phyloP scores from a whole-genome alignment of 2,329 filamentous ascomycete species.

The Diplodia seriata region DNA sequence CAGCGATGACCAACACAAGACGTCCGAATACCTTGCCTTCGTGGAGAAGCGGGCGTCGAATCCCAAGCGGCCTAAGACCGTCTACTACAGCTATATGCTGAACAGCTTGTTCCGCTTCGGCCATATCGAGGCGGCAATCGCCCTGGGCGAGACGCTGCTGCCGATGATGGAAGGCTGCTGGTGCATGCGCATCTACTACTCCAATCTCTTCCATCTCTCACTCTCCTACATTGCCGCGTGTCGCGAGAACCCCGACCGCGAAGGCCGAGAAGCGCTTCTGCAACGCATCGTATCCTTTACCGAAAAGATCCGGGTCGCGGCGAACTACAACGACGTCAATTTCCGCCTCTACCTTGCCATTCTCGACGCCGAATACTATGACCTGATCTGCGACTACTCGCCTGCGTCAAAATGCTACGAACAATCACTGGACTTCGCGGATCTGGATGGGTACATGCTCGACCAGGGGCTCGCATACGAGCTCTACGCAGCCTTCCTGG shows the following conservation, averaged over 20 bases:
- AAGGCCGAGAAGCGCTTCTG: slow-evolving; percentile 58
- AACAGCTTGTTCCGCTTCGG: slow-evolving; percentile 54
- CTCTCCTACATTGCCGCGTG: slow-evolving; percentile 51
- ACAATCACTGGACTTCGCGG: slow-evolving; percentile 72
- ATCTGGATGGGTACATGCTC: slow-evolving; percentile 69
- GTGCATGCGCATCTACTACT: slow-evolving; percentile 53
- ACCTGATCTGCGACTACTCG: slow-evolving; percentile 63
- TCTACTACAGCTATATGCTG: slow-evolving; percentile 68
- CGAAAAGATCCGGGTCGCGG: slow-evolving; percentile 69
- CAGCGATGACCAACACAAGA: slow-evolving; percentile 71
- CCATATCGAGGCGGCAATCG: slow-evolving; percentile 51
- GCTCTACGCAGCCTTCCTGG: slow-evolving; percentile 74
- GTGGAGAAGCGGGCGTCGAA: slow-evolving; percentile 59
- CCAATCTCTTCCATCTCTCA: slow-evolving; percentile 52
- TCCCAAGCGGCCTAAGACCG: slow-evolving; percentile 67
- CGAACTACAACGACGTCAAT: slow-evolving; percentile 70
- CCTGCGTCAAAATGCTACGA: slow-evolving; percentile 71
- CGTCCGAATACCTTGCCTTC: slow-evolving; percentile 61
- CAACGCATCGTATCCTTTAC: slow-evolving; percentile 62
- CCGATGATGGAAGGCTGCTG: slow-evolving; percentile 52
- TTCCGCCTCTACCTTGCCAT: slow-evolving; percentile 73
- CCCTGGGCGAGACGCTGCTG: slow-evolving; percentile 51
- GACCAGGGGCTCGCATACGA: slow-evolving; percentile 78
- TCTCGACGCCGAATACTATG: slow-evolving; percentile 71
- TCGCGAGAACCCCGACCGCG: slow-evolving; percentile 46